Evolutionary conservation across 768 basidiomycete genomes (phyloP), one percentile per base, ranked within the genome.

Genomic region (Collybiopsis luxurians): DNA sequence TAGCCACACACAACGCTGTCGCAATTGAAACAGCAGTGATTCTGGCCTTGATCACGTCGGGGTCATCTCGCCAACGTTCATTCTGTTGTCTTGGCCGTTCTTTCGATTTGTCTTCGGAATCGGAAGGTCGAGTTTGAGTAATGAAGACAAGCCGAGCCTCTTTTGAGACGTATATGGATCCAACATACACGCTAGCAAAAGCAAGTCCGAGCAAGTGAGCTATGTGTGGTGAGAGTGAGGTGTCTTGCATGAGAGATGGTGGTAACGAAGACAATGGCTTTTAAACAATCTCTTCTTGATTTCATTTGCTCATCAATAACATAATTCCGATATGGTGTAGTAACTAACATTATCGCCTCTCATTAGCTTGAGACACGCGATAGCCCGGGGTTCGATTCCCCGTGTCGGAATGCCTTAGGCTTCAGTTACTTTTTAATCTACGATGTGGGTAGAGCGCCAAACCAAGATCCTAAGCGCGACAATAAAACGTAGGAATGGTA

Each of bases 1-100:
- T 68, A 4, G 67, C 62, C 44, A 88, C 82, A 61, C 85, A 86
- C 0, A 80, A 57, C 0, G 81, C 40, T 1, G 90, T 92, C 42
- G 87, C 86, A 26, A 81, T 42, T 24, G 75, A 74, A 4, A 88
- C 94, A 3, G 89, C 88, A 15, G 76, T 65, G 53, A 97, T 72
- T 21, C 96, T 79, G 4, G 89, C 86, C n/a, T 79, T 77, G 59
- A 98, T 94, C 4, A 96, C 90, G 38, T 80, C 80, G 1, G 94
- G 87, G 64, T 96, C 89, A 66, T 98, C 89, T 59, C 95, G 79
- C 82, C 83, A 86, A 21, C 79, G 73, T 55, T 84, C 82, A 43
- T 76, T 65, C 26, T 55, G 62, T 60, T 27, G 66, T 31, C 48
- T 69, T 69, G 27, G 39, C 60, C 45, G 66, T 53, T 49, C 53